Evolutionary conservation across 345 rosid species (phyloP), one percentile per base, ranked within the genome.

Genomic region (Melaleuca quinquenervia): DNA sequence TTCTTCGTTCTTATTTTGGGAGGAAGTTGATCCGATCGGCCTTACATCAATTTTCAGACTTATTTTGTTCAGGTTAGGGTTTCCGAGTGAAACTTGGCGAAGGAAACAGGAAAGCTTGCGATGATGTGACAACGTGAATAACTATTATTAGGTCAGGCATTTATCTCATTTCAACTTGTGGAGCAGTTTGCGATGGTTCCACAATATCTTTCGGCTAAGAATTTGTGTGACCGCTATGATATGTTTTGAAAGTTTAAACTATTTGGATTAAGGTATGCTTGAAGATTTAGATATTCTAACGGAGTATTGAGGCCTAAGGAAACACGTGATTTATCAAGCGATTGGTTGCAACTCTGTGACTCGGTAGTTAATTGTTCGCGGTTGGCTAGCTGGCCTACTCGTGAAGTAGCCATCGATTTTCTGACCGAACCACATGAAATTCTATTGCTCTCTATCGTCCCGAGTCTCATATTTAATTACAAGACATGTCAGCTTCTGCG

Each of bases 161-260:
- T 70, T 1, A 12, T 58, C 4, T 58, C 12, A 58, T 58, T n/a
- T 58, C 18, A 70, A 13, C 2, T 0, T 70, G 32, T 8, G 6
- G 3, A 62, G 1, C 0, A 15, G 0, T 3, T 0, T 1, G 0
- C 16, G 15, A 1, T 2, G 3, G 0, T 29, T 5, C 2, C 0
- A 3, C 3, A 62, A 2, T 15, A 29, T 7, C 15, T 62, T 29
- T 15, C 0, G 0, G 29, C 21, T 15, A 62, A 1, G 0, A 7
- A 8, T 10, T 29, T 15, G 36, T 14, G 14, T 27, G 8, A 62
- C 0, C 1, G 7, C 4, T 6, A 21, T 2, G 0, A 7, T 27
- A 14, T 0, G 1, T 15, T 62, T 0, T 15, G 29, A 62, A 62
- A 15, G 3, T 15, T 62, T 29, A 29, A 15, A 1, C 29, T 29